Conservation (phyloP, 1,284 basidiomycete species). For the Naganishia sp. region DNA sequence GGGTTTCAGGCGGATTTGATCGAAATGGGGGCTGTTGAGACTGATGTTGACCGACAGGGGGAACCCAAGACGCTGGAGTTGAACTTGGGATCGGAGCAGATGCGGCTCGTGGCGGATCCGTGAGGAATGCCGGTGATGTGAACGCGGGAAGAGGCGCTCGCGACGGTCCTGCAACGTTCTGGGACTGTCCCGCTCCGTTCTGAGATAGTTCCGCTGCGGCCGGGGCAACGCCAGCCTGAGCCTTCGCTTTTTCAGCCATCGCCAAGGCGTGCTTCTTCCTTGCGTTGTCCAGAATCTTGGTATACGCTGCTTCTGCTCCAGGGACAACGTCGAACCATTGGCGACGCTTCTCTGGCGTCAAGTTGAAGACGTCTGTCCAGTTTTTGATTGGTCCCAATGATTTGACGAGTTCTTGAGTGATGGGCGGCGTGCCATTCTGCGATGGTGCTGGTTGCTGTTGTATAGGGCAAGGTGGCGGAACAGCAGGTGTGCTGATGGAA, state of each 20-base stretch:
- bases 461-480: too few species aligned
- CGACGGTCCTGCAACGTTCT: slow-evolving; percentile 6
- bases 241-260: slow-evolving; percentile 13
- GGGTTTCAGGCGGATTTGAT: neutral
- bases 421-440: neutral
- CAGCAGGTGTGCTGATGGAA: neutral
- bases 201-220: too few species aligned
- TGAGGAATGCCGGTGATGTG: slow-evolving; percentile 2
- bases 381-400: slow-evolving; percentile 4
- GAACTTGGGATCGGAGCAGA: neutral
- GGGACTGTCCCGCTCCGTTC: too few species aligned
- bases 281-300: slow-evolving; percentile 20
- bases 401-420: neutral
- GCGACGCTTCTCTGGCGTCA: slow-evolving; percentile 10
- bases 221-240: neutral
- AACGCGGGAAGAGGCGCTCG: slow-evolving; percentile 10
- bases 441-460: neutral
- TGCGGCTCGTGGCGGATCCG: slow-evolving; percentile 1
- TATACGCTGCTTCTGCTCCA: slow-evolving; percentile 14
- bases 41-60: neutral
- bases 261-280: slow-evolving; percentile 12
- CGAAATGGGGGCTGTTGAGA: neutral
- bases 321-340: slow-evolving; percentile 12
- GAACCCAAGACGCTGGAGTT: neutral
- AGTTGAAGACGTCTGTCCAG: slow-evolving; percentile 22